Percentiles rank a stretch among this genome's conserved stretches.
Evolutionary conservation across 495 filamentous ascomycete genomes (phyloP).

Genomic region (Filosporella fistucella): DNA sequence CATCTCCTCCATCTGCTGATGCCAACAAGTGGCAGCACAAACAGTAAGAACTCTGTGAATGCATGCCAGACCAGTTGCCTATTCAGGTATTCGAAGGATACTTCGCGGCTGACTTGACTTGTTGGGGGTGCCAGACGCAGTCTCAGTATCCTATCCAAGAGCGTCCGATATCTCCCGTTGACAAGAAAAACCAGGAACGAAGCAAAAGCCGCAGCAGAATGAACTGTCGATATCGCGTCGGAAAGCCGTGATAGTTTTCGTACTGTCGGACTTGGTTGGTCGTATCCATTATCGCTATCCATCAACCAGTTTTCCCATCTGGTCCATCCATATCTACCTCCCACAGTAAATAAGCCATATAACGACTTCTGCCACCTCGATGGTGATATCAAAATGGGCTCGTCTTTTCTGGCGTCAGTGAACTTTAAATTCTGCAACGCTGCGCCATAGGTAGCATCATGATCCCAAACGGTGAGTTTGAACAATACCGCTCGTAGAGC

Average conservation of each 20-base stretch:
- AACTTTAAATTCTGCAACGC: constrained; percentile 87
- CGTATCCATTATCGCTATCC: constrained; percentile 66
- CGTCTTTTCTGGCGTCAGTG: constrained; percentile 70
- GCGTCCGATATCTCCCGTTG: constrained; percentile 85
- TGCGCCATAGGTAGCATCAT: constrained; percentile 91
- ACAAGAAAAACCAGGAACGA: constrained; percentile 89
- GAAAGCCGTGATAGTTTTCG: constrained; percentile 63
- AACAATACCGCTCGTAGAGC: constrained; percentile 76
- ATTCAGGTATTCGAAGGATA: constrained; percentile 96
- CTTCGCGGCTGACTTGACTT: constrained; percentile 78
- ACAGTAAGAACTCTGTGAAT: constrained; percentile 96
- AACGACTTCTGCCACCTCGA: constrained; percentile 74
- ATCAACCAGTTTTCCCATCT: constrained; percentile 87
- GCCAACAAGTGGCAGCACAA: constrained; percentile 88
- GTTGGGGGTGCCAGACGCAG: constrained; percentile 82
- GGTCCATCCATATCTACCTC: constrained; percentile 81
- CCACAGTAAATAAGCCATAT: constrained; percentile 83
- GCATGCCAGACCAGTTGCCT: constrained; percentile 98
- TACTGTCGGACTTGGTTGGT: constrained; percentile 49
- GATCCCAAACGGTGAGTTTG: constrained; percentile 95
- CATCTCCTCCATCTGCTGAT: constrained; percentile 90
- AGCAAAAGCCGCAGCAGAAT: constrained; percentile 72
- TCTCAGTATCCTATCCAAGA: constrained; percentile 80
- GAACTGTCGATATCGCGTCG: constrained; percentile 59
- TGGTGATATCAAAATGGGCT: constrained; percentile 53